Base-by-base conservation (phyloP, 768 basidiomycete genomes). In the Kwoniella heveanensis region DNA sequence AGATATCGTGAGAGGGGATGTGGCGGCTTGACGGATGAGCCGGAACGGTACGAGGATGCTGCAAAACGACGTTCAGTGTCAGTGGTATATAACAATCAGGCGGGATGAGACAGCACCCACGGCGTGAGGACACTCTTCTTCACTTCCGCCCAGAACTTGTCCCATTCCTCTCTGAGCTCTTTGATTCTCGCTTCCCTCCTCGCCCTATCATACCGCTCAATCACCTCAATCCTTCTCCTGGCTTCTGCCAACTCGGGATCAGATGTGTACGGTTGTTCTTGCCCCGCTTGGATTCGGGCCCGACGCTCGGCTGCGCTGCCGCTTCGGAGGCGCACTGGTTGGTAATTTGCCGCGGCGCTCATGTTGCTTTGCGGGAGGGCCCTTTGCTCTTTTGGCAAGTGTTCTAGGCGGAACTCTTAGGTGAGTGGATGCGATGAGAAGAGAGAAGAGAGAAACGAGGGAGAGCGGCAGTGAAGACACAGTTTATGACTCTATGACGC, bases 1-100 rank as follows among this genome's bases (percentile, higher is more conserved):
- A 22, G 69, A 71, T 39, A 79, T 64, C 21, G 78, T 79, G 17
- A 77, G 36, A 2, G 77, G 78, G 7, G 72, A 73, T 0, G 78
- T 76, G 2, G 73, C 6, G 4, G 73, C 52, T 25, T 66, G 60
- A 57, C 73, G 70, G 12, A 76, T 70, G 19, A 77, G 53, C 1
- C 60, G 54, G 9, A 70, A 44, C 1, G 78, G 78, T 5, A 73
- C 25, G 1, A 67, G 70, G n/a, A 78, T 62, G 1, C 76, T 77
- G 39, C 9, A 2, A n/a, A n/a, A n/a, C n/a, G n/a, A n/a, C n/a
- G n/a, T n/a, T n/a, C n/a, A n/a, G n/a, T n/a, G n/a, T n/a, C n/a
- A n/a, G n/a, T n/a, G n/a, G n/a, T n/a, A n/a, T n/a, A n/a, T n/a
- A n/a, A n/a, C n/a, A n/a, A n/a, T n/a, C n/a, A n/a, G n/a, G n/a